phyloP scores from a whole-genome alignment of 441 rosid genomes.

The Sinapis alba region DNA sequence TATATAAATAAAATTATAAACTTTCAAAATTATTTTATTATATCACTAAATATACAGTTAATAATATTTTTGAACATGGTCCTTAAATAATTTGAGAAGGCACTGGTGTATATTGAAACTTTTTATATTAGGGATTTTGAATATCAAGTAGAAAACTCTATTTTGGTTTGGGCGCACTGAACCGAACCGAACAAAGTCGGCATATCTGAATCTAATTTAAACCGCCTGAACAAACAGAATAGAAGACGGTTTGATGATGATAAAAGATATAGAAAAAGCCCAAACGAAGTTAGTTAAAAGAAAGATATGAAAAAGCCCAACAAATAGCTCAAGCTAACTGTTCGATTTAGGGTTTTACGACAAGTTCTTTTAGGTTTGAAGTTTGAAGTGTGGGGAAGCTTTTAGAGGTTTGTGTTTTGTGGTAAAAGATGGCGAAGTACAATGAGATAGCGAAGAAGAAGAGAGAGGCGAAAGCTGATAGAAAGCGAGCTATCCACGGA shows the following conservation, averaged over 20 bases:
- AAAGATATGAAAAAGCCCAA: neutral
- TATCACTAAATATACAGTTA: too few relatives aligned
- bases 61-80: too few relatives aligned
- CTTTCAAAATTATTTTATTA: too few relatives aligned
- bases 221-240: neutral
- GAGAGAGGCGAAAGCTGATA: constrained; percentile 57
- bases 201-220: neutral
- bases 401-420: neutral
- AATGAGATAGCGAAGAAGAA: constrained; percentile 75
- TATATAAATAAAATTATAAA: too few relatives aligned
- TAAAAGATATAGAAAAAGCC: constrained; percentile 16
- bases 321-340: neutral
- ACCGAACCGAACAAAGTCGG: neutral
- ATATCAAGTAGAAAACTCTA: neutral
- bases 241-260: neutral
- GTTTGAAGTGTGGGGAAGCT: neutral
- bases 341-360: constrained; percentile 25
- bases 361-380: neutral
- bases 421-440: constrained; percentile 69
- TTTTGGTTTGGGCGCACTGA: neutral
- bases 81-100: too few relatives aligned
- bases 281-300: neutral
- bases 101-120: too few relatives aligned
- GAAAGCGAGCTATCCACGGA: constrained; percentile 67
- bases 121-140: neutral